Base-by-base conservation (phyloP, 176 grass and related monocot genomes). In the Oryza meyeriana region DNA sequence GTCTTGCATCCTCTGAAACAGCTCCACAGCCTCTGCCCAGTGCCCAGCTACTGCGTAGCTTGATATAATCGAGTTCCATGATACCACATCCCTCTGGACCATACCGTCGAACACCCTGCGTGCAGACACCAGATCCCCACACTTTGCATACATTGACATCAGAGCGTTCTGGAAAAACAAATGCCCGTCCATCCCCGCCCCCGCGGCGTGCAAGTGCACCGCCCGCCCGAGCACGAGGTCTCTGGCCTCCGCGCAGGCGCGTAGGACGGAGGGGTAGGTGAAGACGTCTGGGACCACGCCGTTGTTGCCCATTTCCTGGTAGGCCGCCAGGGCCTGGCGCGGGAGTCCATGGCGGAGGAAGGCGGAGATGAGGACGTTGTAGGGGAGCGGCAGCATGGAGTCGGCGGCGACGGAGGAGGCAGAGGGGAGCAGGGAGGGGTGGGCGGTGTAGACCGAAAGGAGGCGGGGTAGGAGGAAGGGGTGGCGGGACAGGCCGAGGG, bases 21-120 rank as follows among this genome's bases (percentile, higher is more conserved):
- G 34, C 33, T 72, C 74, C 13, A 88, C 58, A 0, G 86, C 79
- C 20, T 66, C 57, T 1, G 26, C 36, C 79, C 66, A 78, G 1
- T 58, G 24, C 41, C 66, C 42, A 1, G 66, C 34, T 0, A 57
- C 66, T 0, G 59, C 86, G 0, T 88, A 78, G 31, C 66, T 74
- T 0, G 86, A 88, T 9, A 88, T 88, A 40, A 88, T 88, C 2
- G 86, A 72, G 66, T 88, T 88, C 86, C 86, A 88, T 0, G 86
- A 88, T 20, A 88, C 79, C 32, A 82, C 81, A 45, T 93, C 91
- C 66, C 64, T 87, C 8, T 78, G 32, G 0, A 14, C 11, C 91
- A 93, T 93, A 89, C 81, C 81, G 1, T 93, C 91, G n/a, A 93
- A 93, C 81, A 93, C 41, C 45, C 16, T n/a, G n/a, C 91, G 77